Conservation (phyloP, 2,329 filamentous ascomycete genomes). For the Periglandula ipomoeae region DNA sequence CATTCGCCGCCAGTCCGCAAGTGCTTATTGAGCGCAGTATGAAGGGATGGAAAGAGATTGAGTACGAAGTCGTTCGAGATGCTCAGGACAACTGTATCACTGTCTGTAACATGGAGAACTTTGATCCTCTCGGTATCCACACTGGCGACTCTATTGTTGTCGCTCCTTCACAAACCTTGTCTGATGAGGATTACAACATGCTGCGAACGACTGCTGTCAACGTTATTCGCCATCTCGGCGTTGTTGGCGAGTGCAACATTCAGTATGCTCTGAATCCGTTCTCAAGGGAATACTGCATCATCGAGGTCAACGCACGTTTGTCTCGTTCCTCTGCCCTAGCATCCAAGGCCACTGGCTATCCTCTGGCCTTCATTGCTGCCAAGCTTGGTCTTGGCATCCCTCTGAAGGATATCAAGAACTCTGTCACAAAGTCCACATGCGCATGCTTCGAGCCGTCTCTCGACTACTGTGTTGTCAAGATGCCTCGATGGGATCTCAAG, state of each 20-base stretch:
- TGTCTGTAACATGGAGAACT: slow-evolving; percentile 99
- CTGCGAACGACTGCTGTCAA: slow-evolving; percentile 93
- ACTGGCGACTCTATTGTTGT: slow-evolving; percentile 98
- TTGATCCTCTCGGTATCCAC: slow-evolving; percentile 94
- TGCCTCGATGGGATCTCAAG: slow-evolving; percentile 97
- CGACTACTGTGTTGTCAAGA: slow-evolving; percentile 98
- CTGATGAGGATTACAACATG: slow-evolving; percentile 99
- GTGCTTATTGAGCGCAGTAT: slow-evolving; percentile 96
- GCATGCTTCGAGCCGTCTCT: slow-evolving; percentile 98
- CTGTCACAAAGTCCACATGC: slow-evolving; percentile 89
- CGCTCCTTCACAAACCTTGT: slow-evolving; percentile 91
- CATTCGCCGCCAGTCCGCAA: slow-evolving; percentile 89
- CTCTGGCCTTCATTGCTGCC: slow-evolving; percentile 89
- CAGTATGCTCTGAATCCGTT: slow-evolving; percentile 96
- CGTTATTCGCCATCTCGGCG: slow-evolving; percentile 91
- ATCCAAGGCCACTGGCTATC: slow-evolving; percentile 95
- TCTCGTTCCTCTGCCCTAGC: slow-evolving; percentile 92
- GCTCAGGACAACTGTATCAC: slow-evolving; percentile 97
- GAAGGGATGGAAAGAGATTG: slow-evolving; percentile 99
- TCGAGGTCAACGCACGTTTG: slow-evolving; percentile 94
- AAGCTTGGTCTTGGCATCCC: slow-evolving; percentile 94
- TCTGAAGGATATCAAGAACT: slow-evolving; percentile 92
- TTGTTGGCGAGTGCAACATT: slow-evolving; percentile 98
- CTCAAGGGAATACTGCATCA: slow-evolving; percentile 95
- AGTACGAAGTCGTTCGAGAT: slow-evolving; percentile 97